These are phyloP conservation scores for Starmerella apis DNA, from an alignment of 805 yeast genomes.

Conservation along the genomic window DNA sequence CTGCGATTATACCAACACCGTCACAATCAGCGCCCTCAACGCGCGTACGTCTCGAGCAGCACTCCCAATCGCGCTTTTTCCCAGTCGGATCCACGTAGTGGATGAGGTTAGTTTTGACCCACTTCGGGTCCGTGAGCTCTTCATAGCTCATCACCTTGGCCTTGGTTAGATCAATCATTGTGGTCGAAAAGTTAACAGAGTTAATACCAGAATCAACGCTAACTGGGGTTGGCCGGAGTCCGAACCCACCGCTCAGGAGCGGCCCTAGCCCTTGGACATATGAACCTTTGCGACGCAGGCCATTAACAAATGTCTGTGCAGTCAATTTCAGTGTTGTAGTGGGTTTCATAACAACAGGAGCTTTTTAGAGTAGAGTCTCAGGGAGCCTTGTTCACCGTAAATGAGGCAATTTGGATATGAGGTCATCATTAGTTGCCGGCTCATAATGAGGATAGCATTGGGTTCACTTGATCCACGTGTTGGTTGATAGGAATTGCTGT, in stretches of 20 bases:
- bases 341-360: no score
- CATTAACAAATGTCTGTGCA: background rate
- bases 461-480: background rate
- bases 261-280: slow-evolving; percentile 2
- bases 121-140: slow-evolving; percentile 43
- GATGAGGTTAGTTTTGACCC: slow-evolving; percentile 42
- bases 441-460: no score
- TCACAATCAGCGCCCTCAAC: slow-evolving; percentile 54
- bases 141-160: slow-evolving; percentile 28
- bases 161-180: slow-evolving; percentile 20
- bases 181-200: background rate
- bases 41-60: slow-evolving; percentile 72
- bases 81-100: slow-evolving; percentile 35
- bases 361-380: no score
- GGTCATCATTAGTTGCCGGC: background rate
- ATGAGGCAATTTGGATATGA: background rate
- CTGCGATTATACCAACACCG: slow-evolving; percentile 83
- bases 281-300: background rate
- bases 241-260: background rate
- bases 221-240: background rate
- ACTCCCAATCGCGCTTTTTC: slow-evolving; percentile 70
- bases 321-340: no score
- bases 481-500: background rate
- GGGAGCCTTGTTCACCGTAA: no score
- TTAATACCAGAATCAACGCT: background rate